These are phyloP conservation scores for Pyricularia pennisetigena DNA, from an alignment of 2,329 filamentous ascomycete genomes.

Conservation along the genomic window DNA sequence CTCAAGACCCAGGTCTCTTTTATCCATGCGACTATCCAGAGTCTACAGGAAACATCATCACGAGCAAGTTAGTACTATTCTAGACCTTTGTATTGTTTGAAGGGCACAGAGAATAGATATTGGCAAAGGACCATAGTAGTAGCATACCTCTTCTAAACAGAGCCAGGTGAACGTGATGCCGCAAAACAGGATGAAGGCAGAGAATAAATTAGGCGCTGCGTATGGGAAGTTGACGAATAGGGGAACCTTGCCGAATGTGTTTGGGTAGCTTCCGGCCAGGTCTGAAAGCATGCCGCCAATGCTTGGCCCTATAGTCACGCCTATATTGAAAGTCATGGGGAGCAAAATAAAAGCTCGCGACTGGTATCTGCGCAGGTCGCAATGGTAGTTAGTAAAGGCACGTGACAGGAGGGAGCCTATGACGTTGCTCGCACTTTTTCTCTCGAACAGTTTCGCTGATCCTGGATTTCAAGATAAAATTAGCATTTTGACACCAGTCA, in stretches of 20 bases:
- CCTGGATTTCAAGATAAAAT: conserved; percentile 14
- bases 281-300: conserved; percentile 36
- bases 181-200: conserved; percentile 33
- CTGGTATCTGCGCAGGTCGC: conserved; percentile 21
- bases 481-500: background rate
- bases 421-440: conserved; percentile 23
- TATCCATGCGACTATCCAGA: conserved; percentile 31
- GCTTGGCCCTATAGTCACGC: conserved; percentile 48
- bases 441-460: conserved; percentile 33
- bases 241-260: conserved; percentile 31
- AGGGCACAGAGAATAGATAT: background rate
- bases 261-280: conserved; percentile 30
- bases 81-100: background rate
- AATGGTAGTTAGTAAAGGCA: background rate
- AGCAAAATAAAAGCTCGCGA: conserved; percentile 32
- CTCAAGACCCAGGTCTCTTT: conserved; percentile 34
- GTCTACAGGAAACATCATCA: conserved; percentile 22
- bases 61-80: background rate
- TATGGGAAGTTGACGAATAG: conserved; percentile 43
- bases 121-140: background rate
- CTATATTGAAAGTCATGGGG: conserved; percentile 64
- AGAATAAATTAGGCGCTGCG: conserved; percentile 43
- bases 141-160: conserved; percentile 36
- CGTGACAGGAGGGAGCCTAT: background rate
- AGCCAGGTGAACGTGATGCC: conserved; percentile 36